These are phyloP conservation scores for Metschnikowia reukaufii DNA, from an alignment of 805 yeast genomes.

Conservation along the genomic window DNA sequence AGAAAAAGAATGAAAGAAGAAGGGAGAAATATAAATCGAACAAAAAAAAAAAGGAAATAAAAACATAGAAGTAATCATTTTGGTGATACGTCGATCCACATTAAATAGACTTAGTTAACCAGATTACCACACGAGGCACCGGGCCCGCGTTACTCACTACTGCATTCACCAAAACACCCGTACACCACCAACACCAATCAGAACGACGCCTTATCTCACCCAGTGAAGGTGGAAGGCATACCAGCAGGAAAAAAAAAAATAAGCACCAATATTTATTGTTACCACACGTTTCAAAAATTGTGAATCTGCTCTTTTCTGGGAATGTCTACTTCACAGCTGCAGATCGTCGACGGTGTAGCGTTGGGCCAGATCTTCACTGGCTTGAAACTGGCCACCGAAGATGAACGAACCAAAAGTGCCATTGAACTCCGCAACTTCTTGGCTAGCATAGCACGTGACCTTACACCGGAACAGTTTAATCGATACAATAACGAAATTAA, in stretches of 20 bases:
- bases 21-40: neutral
- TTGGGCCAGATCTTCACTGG: constrained; percentile 54
- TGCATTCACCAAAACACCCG: constrained; percentile 12
- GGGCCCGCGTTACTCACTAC: neutral
- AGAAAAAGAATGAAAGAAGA: neutral
- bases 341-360: constrained; percentile 45
- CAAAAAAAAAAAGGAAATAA: neutral
- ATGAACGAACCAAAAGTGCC: constrained; percentile 56
- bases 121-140: no score
- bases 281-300: no score
- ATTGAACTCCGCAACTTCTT: constrained; percentile 68
- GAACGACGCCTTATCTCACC: constrained; percentile 5
- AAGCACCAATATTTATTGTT: neutral
- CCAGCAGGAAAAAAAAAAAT: neutral
- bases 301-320: neutral
- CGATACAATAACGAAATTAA: constrained; percentile 83
- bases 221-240: constrained; percentile 1
- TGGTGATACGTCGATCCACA: neutral
- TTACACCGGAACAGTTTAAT: constrained; percentile 77
- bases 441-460: constrained; percentile 72
- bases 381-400: constrained; percentile 44
- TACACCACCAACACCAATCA: constrained; percentile 8
- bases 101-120: neutral
- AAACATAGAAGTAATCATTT: neutral
- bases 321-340: constrained; percentile 20